These are phyloP conservation scores for Daldinia sp. DNA, from an alignment of 2,329 filamentous ascomycete species.

Conservation along the genomic window DNA sequence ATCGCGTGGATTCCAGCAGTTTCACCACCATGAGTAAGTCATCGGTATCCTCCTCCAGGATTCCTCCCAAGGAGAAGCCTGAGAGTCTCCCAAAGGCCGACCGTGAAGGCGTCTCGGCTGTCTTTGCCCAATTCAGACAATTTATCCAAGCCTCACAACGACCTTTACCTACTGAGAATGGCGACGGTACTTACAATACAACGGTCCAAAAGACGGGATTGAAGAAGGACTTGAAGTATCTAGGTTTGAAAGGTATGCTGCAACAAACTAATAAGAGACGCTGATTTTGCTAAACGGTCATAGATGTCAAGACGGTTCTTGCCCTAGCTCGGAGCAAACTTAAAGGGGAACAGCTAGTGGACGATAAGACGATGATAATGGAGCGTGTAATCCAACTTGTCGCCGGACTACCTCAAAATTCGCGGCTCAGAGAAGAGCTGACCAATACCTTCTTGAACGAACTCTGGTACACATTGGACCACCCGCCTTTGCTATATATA, in stretches of 20 bases:
- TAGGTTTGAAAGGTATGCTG: conserved; percentile 62
- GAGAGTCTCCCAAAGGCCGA: conserved; percentile 46
- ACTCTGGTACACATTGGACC: conserved; percentile 78
- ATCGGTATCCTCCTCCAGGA: conserved; percentile 26
- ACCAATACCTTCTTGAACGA: conserved; percentile 76
- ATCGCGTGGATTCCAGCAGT: conserved; percentile 34
- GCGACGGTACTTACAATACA: conserved; percentile 70
- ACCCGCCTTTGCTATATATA: conserved; percentile 76
- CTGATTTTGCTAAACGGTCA: conserved; percentile 25
- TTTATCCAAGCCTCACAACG: conserved; percentile 63
- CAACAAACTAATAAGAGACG: not conserved
- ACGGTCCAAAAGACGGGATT: conserved; percentile 64
- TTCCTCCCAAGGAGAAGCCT: conserved; percentile 42
- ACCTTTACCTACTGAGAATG: conserved; percentile 73
- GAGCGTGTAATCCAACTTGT: conserved; percentile 79
- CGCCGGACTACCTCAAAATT: conserved; percentile 71
- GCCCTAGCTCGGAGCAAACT: conserved; percentile 71
- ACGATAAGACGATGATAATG: conserved; percentile 85
- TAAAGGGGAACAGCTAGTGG: conserved; percentile 70
- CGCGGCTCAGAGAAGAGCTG: conserved; percentile 70
- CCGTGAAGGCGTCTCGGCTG: conserved; percentile 51
- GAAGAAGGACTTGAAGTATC: conserved; percentile 67
- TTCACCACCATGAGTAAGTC: conserved; percentile 35
- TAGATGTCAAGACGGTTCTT: conserved; percentile 73
- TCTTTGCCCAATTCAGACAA: conserved; percentile 53